Evolutionary conservation across 1,284 basidiomycete species (phyloP), one percentile per base, ranked within the genome.

Genomic region (Tylopilus orsonianus): DNA sequence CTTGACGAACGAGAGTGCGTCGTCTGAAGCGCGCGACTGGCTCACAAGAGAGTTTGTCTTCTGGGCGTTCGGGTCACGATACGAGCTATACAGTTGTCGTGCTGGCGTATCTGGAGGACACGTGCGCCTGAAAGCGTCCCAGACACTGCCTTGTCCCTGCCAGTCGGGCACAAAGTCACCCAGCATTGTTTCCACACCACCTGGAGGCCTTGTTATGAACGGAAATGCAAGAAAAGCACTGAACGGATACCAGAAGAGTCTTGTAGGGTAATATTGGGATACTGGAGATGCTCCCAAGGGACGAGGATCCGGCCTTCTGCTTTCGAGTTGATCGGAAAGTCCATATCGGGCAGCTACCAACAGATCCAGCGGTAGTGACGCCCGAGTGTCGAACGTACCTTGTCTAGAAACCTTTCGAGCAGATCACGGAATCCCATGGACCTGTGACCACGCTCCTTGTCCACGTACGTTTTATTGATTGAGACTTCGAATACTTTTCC

Each of bases 51-150:
- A 41, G 14, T 49, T 58, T n/a, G 53, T 23, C 35, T 52, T 57
- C 9, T 52, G 55, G 41, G 53, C 8, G 12, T 48, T 53, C 4
- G 57, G 60, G 55, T 58, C 72, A 52, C 66, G 82, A 53, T 90
- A 74, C 1, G 91, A 90, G 38, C 81, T 83, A 66, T 89, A 90
- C 8, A 96, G 77, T 20, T 87, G 83, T 8, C 94, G 84, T 2
- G 94, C 91, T 42, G 86, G 75, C 4, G 86, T 81, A 3, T 77
- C 69, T 0, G 91, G 91, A n/a, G 81, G 72, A 64, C 94, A 97
- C 0, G 92, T 91, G n/a, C 91, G 81, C 14, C 93, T 80, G 75
- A 87, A 96, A 0, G 90, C 81, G 51, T 96, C 91, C 94, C 94
- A 97, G 23, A 94, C 88, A 48, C 79, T 90, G 3, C 93, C 91